Percentiles rank a stretch among this genome's conserved stretches.
These are phyloP conservation scores for Prunus dulcis DNA, from an alignment of 306 rosid genomes.

Conservation along the genomic window DNA sequence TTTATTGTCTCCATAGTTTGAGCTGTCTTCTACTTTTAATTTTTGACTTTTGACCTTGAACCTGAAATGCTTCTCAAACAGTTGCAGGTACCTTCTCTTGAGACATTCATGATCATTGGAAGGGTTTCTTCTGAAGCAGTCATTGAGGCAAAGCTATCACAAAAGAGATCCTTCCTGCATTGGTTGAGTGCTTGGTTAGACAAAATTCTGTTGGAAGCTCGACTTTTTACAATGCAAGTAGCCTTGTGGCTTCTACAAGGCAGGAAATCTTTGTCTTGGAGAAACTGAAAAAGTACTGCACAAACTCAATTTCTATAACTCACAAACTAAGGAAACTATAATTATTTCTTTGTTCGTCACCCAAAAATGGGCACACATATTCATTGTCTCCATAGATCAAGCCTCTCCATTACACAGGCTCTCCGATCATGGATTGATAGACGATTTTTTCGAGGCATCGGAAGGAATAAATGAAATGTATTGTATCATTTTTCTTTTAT, in stretches of 20 bases:
- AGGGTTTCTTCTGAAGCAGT: conserved; percentile 87
- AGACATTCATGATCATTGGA: conserved; percentile 78
- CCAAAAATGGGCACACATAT: no score
- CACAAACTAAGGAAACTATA: no score
- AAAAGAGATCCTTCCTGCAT: conserved; percentile 49
- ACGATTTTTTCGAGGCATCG: no score
- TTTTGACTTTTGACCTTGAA: background rate
- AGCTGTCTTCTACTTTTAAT: background rate
- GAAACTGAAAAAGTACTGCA: conserved; percentile 21
- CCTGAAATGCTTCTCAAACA: conserved; percentile 36
- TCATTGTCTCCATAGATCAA: no score
- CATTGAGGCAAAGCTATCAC: conserved; percentile 60
- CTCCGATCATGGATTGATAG: no score
- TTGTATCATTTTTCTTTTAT: no score
- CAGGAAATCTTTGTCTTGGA: conserved; percentile 49
- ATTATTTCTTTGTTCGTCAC: no score
- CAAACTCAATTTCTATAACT: no score
- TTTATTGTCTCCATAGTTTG: no score
- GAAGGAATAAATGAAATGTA: no score
- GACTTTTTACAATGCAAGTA: conserved; percentile 66
- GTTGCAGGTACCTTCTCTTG: conserved; percentile 85
- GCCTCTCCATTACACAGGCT: no score
- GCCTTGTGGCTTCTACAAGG: conserved; percentile 72
- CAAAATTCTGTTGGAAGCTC: conserved; percentile 55
- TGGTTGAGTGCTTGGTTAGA: conserved; percentile 59